A percentile compares a stretch with the other conserved stretches of the same genome.
Evolutionary conservation across 129 eudicot genomes (phyloP).

Genomic region (Daucus carota): DNA sequence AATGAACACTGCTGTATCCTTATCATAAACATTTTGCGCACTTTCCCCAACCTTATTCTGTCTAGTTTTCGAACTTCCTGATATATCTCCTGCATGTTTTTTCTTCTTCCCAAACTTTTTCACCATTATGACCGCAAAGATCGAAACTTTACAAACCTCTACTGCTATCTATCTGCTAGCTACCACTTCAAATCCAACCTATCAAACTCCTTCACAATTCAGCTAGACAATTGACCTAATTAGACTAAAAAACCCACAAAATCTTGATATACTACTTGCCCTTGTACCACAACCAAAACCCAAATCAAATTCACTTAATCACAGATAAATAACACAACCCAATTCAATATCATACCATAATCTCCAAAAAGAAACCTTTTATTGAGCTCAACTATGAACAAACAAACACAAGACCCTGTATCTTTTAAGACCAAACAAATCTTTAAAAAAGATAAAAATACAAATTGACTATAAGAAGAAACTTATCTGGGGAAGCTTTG

Average conservation of each 20-base stretch:
- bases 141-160: not conserved
- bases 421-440: not conserved
- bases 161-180: not conserved
- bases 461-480: not conserved
- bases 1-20: constrained; percentile 60
- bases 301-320: not conserved
- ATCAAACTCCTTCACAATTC: not conserved
- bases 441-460: not conserved
- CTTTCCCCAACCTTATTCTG: constrained; percentile 29
- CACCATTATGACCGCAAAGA: constrained; percentile 41
- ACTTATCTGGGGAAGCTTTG: not conserved
- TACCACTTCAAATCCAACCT: not conserved
- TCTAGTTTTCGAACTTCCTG: constrained; percentile 26
- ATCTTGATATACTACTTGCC: constrained; percentile 1
- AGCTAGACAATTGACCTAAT: not conserved
- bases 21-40: constrained; percentile 38
- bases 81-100: constrained; percentile 27
- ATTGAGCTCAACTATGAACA: not conserved
- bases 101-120: constrained; percentile 51
- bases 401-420: not conserved
- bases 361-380: not conserved
- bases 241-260: not conserved
- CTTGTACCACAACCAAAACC: constrained; percentile 9
- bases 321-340: not conserved
- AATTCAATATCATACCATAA: not conserved